Percentiles rank a stretch among this genome's conserved stretches.
phyloP scores from a whole-genome alignment of 805 yeast species.

The Teunomyces stri region DNA sequence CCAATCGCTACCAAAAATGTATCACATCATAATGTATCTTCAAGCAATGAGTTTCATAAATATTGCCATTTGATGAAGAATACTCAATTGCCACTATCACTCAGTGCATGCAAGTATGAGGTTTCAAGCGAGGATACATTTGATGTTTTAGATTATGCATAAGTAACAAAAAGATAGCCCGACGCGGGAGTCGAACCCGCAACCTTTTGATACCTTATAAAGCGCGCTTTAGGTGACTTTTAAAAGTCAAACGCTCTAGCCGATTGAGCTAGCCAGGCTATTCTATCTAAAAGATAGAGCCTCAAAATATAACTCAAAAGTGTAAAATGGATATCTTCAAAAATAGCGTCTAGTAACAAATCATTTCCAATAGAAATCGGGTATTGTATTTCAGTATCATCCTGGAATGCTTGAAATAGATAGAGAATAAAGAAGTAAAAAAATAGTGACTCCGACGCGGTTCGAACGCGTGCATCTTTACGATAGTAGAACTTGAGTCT shows the following conservation, averaged over 20 bases:
- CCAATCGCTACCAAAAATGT: background rate
- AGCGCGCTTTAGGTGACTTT: conserved; percentile 4
- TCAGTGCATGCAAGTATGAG: background rate
- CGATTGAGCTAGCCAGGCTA: conserved; percentile 24
- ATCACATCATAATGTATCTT: background rate
- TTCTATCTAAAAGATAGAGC: background rate
- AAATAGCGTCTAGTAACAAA: background rate
- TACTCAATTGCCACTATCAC: background rate
- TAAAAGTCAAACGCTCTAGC: conserved; percentile 14
- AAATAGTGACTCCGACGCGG: conserved; percentile 4
- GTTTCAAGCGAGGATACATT: background rate
- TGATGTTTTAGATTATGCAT: background rate
- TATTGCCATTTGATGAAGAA: background rate
- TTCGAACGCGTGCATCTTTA: conserved; percentile 5
- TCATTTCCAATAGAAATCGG: no score
- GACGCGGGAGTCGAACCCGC: conserved; percentile 5
- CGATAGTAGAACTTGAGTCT: conserved; percentile 5
- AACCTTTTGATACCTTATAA: conserved; percentile 8
- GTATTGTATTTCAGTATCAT: no score
- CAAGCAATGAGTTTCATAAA: background rate
- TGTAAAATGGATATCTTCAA: background rate
- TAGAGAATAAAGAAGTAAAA: background rate
- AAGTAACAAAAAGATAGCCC: conserved; percentile 1
- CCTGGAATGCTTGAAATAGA: background rate
- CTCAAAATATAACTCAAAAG: background rate